Conservation (phyloP, 2,329 filamentous ascomycete genomes). For the Fusarium chlamydosporum region DNA sequence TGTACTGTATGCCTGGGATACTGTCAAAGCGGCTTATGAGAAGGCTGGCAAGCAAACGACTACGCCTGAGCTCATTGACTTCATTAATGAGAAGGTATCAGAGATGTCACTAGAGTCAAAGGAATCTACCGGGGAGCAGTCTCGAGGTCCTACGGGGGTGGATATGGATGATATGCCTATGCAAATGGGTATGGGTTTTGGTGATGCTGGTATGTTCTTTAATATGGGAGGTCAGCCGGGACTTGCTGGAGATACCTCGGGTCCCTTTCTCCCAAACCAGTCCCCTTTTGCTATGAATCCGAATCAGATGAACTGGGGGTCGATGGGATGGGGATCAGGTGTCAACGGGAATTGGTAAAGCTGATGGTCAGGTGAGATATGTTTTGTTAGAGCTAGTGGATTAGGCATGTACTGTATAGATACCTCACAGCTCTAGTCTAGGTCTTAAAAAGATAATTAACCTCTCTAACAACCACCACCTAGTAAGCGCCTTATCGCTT, state of each 20-base stretch:
- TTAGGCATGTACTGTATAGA: background rate
- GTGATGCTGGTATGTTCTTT: background rate
- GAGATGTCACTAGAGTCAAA: background rate
- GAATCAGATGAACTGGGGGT: constrained; percentile 5
- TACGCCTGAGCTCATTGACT: background rate
- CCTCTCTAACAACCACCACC: no score
- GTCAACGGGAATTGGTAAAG: background rate
- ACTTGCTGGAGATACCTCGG: fast-evolving
- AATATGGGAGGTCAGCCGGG: background rate
- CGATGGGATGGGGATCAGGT: background rate
- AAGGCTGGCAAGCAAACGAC: background rate
- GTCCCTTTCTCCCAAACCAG: fast-evolving
- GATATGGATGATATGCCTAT: constrained; percentile 2
- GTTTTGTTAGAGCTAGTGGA: background rate
- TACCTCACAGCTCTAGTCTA: background rate
- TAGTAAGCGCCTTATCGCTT: no score
- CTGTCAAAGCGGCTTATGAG: background rate
- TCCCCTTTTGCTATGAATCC: background rate
- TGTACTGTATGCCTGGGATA: constrained; percentile 2
- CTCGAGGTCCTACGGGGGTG: fast-evolving
- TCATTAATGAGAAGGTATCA: background rate
- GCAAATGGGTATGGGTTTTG: constrained; percentile 5
- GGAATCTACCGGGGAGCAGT: fast-evolving
- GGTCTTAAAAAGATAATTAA: no score
- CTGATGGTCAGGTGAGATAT: background rate